Percentiles rank a stretch among this genome's conserved stretches.
These are phyloP conservation scores for Phytophthora pini DNA, from an alignment of 352 stramenopile genomes.

Conservation along the genomic window DNA sequence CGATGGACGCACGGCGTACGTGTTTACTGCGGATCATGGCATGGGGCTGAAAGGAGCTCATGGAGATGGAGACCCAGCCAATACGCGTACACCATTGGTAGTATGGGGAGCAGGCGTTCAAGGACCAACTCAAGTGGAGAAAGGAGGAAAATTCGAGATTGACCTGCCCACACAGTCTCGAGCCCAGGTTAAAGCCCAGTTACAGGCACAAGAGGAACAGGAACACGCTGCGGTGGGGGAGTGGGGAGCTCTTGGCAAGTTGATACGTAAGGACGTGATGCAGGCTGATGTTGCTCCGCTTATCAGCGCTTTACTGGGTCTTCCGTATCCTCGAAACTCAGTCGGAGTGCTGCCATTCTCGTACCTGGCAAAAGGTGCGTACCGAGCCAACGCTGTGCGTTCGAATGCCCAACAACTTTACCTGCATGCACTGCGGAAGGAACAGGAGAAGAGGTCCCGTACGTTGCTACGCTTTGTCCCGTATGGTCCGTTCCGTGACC, in stretches of 20 bases:
- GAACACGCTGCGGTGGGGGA: slow-evolving; percentile 48
- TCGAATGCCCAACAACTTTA: slow-evolving; percentile 81
- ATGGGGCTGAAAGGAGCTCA: slow-evolving; percentile 88
- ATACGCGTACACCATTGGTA: slow-evolving; percentile 82
- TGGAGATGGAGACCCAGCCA: slow-evolving; percentile 80
- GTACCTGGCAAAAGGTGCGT: slow-evolving; percentile 65
- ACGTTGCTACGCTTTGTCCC: slow-evolving; percentile 73
- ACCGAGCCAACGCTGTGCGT: slow-evolving; percentile 68
- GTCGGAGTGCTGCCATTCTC: slow-evolving; percentile 80
- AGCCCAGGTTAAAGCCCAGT: slow-evolving; percentile 62
- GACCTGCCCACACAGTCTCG: slow-evolving; percentile 77
- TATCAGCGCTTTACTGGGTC: slow-evolving; percentile 69
- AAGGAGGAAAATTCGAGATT: slow-evolving; percentile 45
- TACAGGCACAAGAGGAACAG: slow-evolving; percentile 58
- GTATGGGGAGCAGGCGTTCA: slow-evolving; percentile 79
- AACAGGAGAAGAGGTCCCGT: slow-evolving; percentile 62
- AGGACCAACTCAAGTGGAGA: slow-evolving; percentile 20
- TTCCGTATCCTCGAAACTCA: slow-evolving; percentile 86
- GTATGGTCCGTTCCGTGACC: slow-evolving; percentile 54
- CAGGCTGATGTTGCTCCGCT: slow-evolving; percentile 85
- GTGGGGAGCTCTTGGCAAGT: slow-evolving; percentile 51
- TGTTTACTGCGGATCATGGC: slow-evolving; percentile 88
- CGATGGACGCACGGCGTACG: slow-evolving; percentile 74
- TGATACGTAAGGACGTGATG: slow-evolving; percentile 83
- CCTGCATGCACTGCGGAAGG: slow-evolving; percentile 68